phyloP scores from a whole-genome alignment of 805 yeast genomes.

The Pichia pseudocactophila region DNA sequence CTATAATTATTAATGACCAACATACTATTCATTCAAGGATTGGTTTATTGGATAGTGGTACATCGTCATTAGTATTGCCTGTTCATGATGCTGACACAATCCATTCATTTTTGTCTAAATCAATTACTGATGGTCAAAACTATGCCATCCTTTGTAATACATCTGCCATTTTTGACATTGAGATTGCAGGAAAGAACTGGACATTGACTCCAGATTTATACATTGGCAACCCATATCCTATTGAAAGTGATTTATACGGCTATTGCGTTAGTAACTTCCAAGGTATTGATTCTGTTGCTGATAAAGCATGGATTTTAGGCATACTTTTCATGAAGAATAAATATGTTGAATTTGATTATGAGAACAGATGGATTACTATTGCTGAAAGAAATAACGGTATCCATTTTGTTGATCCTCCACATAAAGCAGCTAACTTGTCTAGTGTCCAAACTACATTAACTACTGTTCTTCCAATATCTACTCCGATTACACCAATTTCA shows the following conservation, averaged over 20 bases:
- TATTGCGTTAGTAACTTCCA: slow-evolving; percentile 59
- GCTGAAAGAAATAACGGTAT: slow-evolving; percentile 34
- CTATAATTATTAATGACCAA: slow-evolving; percentile 14
- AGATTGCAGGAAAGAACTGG: slow-evolving; percentile 38
- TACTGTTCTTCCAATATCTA: neutral
- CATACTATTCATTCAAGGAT: slow-evolving; percentile 24
- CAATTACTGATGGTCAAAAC: slow-evolving; percentile 52
- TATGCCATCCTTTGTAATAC: slow-evolving; percentile 53
- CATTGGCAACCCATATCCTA: slow-evolving; percentile 39
- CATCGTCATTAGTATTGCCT: slow-evolving; percentile 52
- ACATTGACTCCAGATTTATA: slow-evolving; percentile 35
- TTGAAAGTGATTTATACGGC: slow-evolving; percentile 31
- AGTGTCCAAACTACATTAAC: no score
- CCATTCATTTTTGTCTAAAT: slow-evolving; percentile 42
- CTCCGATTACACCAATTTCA: slow-evolving; percentile 3
- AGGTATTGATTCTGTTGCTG: slow-evolving; percentile 36
- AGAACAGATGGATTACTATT: slow-evolving; percentile 41
- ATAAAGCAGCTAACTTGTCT: neutral
- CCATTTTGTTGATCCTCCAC: slow-evolving; percentile 12
- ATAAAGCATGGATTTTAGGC: slow-evolving; percentile 52
- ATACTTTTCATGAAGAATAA: slow-evolving; percentile 48
- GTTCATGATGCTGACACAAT: slow-evolving; percentile 42
- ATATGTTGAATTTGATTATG: slow-evolving; percentile 51
- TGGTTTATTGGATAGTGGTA: slow-evolving; percentile 58
- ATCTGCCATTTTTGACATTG: slow-evolving; percentile 32